Evolutionary conservation across 768 basidiomycete genomes (phyloP).

Genomic region (Termitomyces sp.): DNA sequence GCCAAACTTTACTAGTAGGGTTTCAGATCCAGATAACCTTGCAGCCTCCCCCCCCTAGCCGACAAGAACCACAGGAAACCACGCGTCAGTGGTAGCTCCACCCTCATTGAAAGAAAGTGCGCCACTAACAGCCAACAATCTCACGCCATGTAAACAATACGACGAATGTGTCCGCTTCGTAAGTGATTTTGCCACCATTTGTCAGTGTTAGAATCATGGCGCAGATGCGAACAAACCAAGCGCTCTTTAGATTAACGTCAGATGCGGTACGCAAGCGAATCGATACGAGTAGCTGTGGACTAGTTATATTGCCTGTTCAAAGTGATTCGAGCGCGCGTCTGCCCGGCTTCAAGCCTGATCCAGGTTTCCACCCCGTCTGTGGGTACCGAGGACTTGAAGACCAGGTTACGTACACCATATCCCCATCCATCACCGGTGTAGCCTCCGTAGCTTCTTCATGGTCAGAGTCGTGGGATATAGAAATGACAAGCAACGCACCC

Average conservation of each 20-base stretch:
- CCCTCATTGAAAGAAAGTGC: too few relatives aligned
- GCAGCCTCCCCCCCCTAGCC: too few relatives aligned
- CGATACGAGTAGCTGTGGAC: neutral
- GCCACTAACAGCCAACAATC: too few relatives aligned
- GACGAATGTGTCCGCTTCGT: too few relatives aligned
- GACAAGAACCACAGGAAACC: too few relatives aligned
- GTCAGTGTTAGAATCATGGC: too few relatives aligned
- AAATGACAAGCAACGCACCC: slow-evolving; percentile 37
- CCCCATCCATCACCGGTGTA: slow-evolving; percentile 52
- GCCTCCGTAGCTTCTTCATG: slow-evolving; percentile 54
- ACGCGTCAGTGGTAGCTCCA: too few relatives aligned
- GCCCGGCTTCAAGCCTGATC: slow-evolving; percentile 59
- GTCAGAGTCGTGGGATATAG: neutral
- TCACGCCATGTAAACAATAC: too few relatives aligned
- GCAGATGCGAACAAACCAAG: neutral
- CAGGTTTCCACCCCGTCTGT: slow-evolving; percentile 49
- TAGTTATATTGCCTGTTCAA: slow-evolving; percentile 36
- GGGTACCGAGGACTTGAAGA: slow-evolving; percentile 50
- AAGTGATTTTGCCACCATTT: too few relatives aligned
- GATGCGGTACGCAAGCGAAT: neutral
- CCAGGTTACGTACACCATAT: slow-evolving; percentile 57
- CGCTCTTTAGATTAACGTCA: neutral
- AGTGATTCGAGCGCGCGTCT: slow-evolving; percentile 46
- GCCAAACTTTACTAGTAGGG: too few relatives aligned
- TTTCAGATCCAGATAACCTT: too few relatives aligned